A percentile compares a stretch with the other conserved stretches of the same genome.
phyloP scores from a whole-genome alignment of 23 red algal genomes.

The Cyanidium caldarium region DNA sequence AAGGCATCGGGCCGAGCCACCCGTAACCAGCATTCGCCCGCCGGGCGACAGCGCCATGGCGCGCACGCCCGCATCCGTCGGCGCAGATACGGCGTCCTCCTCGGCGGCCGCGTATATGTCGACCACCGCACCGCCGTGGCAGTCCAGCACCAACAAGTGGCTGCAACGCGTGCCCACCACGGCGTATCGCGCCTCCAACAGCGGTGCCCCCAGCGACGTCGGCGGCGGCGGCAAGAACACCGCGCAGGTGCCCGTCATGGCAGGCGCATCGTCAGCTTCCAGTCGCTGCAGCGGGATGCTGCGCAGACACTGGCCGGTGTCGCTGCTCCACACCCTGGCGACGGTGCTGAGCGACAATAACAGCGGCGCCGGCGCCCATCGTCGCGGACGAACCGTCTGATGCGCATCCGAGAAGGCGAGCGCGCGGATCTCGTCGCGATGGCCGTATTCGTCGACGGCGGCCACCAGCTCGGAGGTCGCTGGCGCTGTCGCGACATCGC shows the following conservation, averaged over 20 bases:
- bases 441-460: conserved; percentile 32
- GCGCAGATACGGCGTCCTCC: not conserved
- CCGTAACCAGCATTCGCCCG: not conserved
- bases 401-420: conserved; percentile 34
- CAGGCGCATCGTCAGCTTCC: conserved; percentile 4
- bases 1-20: no score
- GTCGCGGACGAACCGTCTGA: no score
- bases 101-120: not conserved
- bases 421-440: conserved; percentile 59
- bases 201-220: conserved; percentile 27
- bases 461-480: conserved; percentile 11
- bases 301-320: conserved; percentile 48
- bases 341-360: not conserved
- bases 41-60: not conserved
- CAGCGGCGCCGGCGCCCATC: no score
- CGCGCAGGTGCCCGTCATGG: not conserved
- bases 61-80: not conserved
- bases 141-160: not conserved
- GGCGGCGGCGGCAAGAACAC: not conserved
- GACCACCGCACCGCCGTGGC: not conserved
- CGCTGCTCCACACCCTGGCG: conserved; percentile 58
- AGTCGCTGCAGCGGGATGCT: conserved; percentile 28
- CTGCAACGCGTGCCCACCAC: not conserved
- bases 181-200: not conserved
- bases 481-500: not conserved